These are phyloP conservation scores for Colletotrichum ledebouriae DNA, from an alignment of 2,329 filamentous ascomycete species.

Conservation along the genomic window DNA sequence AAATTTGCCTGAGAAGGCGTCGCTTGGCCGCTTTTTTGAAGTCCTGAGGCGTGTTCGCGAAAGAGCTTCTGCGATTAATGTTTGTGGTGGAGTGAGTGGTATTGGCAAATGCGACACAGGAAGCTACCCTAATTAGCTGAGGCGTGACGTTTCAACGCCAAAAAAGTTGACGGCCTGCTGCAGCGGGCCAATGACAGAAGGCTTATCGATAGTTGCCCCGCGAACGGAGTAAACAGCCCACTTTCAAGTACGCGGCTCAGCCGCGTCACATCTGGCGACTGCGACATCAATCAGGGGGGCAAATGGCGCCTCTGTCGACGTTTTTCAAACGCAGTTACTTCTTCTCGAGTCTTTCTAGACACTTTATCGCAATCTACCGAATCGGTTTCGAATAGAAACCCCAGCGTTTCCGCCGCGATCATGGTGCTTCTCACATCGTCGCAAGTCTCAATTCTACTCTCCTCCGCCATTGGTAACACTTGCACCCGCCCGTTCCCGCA, in stretches of 20 bases:
- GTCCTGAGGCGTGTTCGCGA: too few relatives aligned
- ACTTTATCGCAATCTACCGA: neutral
- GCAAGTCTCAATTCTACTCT: conserved; percentile 78
- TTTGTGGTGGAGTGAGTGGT: conserved; percentile 4
- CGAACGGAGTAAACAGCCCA: conserved; percentile 50
- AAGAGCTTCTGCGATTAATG: conserved; percentile 23
- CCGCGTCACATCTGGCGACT: conserved; percentile 26
- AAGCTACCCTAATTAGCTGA: neutral
- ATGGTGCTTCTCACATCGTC: conserved; percentile 73
- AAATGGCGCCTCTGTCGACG: conserved; percentile 6
- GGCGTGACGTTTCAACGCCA: conserved; percentile 20
- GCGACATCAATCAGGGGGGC: conserved; percentile 14
- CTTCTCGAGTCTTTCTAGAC: too few relatives aligned
- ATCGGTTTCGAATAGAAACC: neutral
- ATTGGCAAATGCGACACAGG: neutral
- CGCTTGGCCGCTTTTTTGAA: neutral
- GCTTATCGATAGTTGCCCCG: conserved; percentile 62
- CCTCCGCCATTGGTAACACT: conserved; percentile 70
- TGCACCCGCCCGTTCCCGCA: conserved; percentile 45
- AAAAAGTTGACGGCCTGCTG: conserved; percentile 24
- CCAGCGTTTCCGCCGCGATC: neutral
- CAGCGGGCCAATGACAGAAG: conserved; percentile 9
- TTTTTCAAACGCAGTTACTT: neutral
- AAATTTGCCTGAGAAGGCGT: neutral
- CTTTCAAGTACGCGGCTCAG: conserved; percentile 24